phyloP scores from a whole-genome alignment of 2,329 filamentous ascomycete genomes.

The Trichoderma sp. region DNA sequence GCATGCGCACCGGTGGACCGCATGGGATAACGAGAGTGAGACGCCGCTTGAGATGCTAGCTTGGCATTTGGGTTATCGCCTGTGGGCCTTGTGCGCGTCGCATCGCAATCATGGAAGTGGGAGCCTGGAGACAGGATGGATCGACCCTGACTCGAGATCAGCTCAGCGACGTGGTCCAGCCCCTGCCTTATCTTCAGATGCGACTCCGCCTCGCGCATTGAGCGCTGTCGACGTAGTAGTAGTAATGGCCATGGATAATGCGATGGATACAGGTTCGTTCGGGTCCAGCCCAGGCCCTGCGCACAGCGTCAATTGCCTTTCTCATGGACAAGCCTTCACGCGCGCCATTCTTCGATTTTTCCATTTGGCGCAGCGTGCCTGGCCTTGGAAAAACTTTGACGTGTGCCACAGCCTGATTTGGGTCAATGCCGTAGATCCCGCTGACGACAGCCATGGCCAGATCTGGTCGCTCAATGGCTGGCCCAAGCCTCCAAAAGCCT shows the following conservation, averaged over 20 bases:
- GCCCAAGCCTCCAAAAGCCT: constrained; percentile 9
- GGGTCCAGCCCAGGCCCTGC: constrained; percentile 9
- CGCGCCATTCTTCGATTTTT: constrained; percentile 1
- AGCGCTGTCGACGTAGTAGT: constrained; percentile 14
- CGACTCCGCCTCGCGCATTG: constrained; percentile 2
- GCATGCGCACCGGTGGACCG: constrained; percentile 1
- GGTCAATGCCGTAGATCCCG: constrained; percentile 23
- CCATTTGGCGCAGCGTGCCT: constrained; percentile 13
- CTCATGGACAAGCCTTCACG: constrained; percentile 4
- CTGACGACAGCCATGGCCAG: constrained; percentile 20
- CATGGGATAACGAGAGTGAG: constrained; percentile 17
- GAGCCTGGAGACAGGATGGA: constrained; percentile 23
- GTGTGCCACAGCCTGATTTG: constrained; percentile 14
- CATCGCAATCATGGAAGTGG: constrained; percentile 20
- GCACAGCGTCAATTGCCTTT: background rate
- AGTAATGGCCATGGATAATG: constrained; percentile 13
- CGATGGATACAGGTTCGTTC: constrained; percentile 1
- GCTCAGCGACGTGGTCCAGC: constrained; percentile 5
- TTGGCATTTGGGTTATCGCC: constrained; percentile 20
- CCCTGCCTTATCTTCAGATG: constrained; percentile 20
- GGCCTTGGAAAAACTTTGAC: constrained; percentile 14
- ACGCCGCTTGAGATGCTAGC: constrained; percentile 18
- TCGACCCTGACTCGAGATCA: constrained; percentile 20
- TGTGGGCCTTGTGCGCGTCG: constrained; percentile 14
- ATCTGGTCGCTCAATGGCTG: constrained; percentile 12